Evolutionary conservation across 257 asterid genomes (phyloP), one percentile per base, ranked within the genome.

Genomic region (Ocimum tenuiflorum): DNA sequence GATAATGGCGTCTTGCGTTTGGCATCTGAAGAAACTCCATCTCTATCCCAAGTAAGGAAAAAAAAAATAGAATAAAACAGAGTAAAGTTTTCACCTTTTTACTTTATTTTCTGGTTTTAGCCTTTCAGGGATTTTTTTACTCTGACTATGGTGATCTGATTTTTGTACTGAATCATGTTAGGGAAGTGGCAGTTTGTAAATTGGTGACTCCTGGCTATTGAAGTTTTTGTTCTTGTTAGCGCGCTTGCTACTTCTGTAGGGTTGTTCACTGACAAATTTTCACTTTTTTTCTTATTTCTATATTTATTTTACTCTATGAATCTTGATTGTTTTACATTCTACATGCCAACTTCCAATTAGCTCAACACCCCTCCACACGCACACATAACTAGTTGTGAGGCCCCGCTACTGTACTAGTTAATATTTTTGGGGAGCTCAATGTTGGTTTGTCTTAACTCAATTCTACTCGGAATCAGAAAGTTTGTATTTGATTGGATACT

Each of bases 11-110:
- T 67, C 22, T 19, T 63, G 56, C 70, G 77, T 22, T 72, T 81
- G 22, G 74, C 58, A 59, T 71, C 86, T 36, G 89, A 70, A 35
- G 83, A 75, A 14, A 41, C 74, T 23, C 22, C 71, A 22, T 55
- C 78, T 22, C 17, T 36, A 14, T 53, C 86, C 46, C 81, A 72
- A 89, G 96, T 88, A 78, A 55, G 23, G 45, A 31, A 20, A 38
- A 52, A 13, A 10, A 12, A 46, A 3, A 27, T 48, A 2, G 2
- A 54, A 24, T 41, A 6, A 1, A 41, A 15, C 36, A 22, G 11
- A 45, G 20, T 0, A 35, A 19, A 10, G 65, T 4, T 23, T 48
- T 13, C 51, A 0, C 0, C 61, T 12, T 53, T 55, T 13, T 35
- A 11, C 8, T 7, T 31, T 36, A 15, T 22, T 60, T 65, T 55